These are phyloP conservation scores for Fraxinus pennsylvanica DNA, from an alignment of 257 asterid genomes.

Conservation along the genomic window DNA sequence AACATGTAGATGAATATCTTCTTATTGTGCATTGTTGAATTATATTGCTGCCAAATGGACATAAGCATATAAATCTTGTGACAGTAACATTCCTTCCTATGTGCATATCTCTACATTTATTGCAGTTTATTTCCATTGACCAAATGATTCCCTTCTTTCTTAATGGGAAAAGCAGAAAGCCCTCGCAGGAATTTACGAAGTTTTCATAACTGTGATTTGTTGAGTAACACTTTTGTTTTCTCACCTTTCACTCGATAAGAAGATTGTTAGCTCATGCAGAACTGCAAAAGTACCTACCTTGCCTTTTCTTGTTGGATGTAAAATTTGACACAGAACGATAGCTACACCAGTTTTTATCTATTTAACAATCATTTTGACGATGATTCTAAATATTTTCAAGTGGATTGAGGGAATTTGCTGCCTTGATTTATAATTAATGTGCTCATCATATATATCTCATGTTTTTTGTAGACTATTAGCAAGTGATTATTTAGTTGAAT, in stretches of 20 bases:
- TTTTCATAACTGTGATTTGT: not conserved
- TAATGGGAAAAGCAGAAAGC: not conserved
- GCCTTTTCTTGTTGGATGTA: constrained; percentile 6
- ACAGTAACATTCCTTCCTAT: not conserved
- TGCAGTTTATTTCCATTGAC: not conserved
- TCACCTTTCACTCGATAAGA: not conserved
- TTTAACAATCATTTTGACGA: not conserved
- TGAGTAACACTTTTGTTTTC: not conserved
- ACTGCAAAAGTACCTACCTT: not conserved
- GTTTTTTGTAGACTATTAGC: constrained; percentile 6
- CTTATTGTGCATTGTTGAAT: constrained; percentile 12
- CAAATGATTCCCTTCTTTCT: not conserved
- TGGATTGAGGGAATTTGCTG: constrained; percentile 11
- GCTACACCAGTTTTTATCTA: constrained; percentile 12
- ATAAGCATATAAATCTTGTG: constrained; percentile 2
- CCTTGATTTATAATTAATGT: not conserved
- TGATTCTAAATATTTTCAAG: not conserved
- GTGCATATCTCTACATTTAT: not conserved
- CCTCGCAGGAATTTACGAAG: not conserved
- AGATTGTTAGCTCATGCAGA: not conserved
- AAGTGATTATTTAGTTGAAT: not conserved
- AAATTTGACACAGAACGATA: constrained; percentile 1
- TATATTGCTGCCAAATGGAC: constrained; percentile 12
- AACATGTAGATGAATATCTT: not conserved
- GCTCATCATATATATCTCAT: constrained; percentile 7